phyloP scores from a whole-genome alignment of 495 filamentous ascomycete genomes.

The Xylaria intraflava region DNA sequence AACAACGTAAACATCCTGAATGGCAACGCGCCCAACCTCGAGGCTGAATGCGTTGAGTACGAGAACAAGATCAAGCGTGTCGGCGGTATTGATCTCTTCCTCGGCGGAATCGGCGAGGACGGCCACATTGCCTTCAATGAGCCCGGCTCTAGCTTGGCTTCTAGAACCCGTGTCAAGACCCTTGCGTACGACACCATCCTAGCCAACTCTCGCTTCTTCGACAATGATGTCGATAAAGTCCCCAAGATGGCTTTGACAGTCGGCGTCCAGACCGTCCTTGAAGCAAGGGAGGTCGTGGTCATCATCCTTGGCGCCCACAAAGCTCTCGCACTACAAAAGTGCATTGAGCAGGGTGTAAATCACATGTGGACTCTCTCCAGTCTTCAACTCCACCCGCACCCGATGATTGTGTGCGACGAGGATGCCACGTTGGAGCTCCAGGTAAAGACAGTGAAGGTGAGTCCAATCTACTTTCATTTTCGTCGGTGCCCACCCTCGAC shows the following conservation, averaged over 20 bases:
- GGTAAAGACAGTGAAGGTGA: slow-evolving; percentile 78
- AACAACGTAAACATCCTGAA: slow-evolving; percentile 81
- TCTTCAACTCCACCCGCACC: slow-evolving; percentile 72
- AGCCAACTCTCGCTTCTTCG: slow-evolving; percentile 80
- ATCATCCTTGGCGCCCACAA: slow-evolving; percentile 78
- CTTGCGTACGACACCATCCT: slow-evolving; percentile 81
- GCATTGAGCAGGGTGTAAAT: slow-evolving; percentile 75
- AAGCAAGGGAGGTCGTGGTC: slow-evolving; percentile 74
- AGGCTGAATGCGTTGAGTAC: slow-evolving; percentile 70
- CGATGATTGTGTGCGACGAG: slow-evolving; percentile 77
- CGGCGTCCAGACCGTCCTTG: slow-evolving; percentile 79
- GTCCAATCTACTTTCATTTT: neutral
- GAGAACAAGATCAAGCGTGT: slow-evolving; percentile 68
- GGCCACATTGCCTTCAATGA: slow-evolving; percentile 90
- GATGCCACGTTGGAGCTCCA: slow-evolving; percentile 77
- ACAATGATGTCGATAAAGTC: slow-evolving; percentile 61
- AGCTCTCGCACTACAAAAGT: slow-evolving; percentile 70
- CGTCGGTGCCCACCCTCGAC: neutral
- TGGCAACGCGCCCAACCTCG: slow-evolving; percentile 68
- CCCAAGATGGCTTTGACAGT: slow-evolving; percentile 81
- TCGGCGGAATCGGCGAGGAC: slow-evolving; percentile 78
- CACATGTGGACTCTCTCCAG: slow-evolving; percentile 86
- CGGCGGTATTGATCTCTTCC: slow-evolving; percentile 79
- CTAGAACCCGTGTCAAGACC: slow-evolving; percentile 77
- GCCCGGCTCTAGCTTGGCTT: slow-evolving; percentile 72